These are phyloP conservation scores for Litsea cubeba DNA, from an alignment of 164 flowering plant genomes.

Conservation along the genomic window DNA sequence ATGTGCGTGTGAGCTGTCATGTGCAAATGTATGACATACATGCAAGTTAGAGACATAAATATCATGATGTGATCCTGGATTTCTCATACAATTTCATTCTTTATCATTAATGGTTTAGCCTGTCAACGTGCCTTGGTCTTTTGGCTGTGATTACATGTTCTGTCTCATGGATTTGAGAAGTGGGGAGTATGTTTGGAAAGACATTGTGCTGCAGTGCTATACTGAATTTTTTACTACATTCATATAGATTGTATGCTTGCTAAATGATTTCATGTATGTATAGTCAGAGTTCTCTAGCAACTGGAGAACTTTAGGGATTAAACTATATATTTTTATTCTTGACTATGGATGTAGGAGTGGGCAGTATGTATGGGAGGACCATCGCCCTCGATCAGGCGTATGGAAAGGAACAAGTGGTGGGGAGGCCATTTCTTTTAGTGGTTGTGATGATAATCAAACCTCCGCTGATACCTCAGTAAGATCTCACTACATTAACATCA, in stretches of 20 bases:
- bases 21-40: background rate
- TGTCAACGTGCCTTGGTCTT: too few relatives aligned
- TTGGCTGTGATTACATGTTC: background rate
- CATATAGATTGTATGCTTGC: background rate
- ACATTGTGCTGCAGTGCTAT: background rate
- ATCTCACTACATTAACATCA: background rate
- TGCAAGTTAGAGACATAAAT: background rate
- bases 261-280: background rate
- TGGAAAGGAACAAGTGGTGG: conserved; percentile 93
- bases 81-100: background rate
- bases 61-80: background rate
- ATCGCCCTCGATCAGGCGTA: conserved; percentile 69
- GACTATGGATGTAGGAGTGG: conserved; percentile 44
- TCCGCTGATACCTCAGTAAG: conserved; percentile 76
- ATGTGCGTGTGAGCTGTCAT: too few relatives aligned
- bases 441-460: conserved; percentile 89
- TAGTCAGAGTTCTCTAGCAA: background rate
- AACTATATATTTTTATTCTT: conserved; percentile 2
- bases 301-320: background rate
- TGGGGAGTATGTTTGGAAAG: background rate
- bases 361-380: conserved; percentile 84
- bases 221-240: background rate
- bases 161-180: background rate
- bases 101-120: background rate
- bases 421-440: conserved; percentile 75